A percentile compares a stretch with the other conserved stretches of the same genome.
Conservation (phyloP, 345 rosid species). For the Cardamine occulta region DNA sequence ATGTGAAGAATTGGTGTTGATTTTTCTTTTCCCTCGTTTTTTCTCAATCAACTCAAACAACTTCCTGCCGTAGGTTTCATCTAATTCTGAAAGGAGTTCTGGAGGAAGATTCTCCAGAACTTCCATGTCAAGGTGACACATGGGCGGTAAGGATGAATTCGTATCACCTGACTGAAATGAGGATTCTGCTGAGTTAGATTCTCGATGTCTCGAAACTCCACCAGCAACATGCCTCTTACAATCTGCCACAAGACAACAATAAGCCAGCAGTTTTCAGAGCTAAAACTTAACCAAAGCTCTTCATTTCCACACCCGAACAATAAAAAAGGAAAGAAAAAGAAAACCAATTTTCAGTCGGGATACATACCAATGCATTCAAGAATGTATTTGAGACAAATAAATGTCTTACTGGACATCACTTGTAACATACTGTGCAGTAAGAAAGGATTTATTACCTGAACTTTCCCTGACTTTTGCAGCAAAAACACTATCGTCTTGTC, state of each 20-base stretch:
- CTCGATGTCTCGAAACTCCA: slow-evolving; percentile 44
- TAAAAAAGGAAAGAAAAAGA: neutral
- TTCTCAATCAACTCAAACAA: slow-evolving; percentile 60
- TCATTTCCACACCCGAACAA: neutral
- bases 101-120: slow-evolving; percentile 85
- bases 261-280: slow-evolving; percentile 1
- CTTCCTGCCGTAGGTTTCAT: slow-evolving; percentile 81
- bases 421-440: neutral
- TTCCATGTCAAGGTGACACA: slow-evolving; percentile 77
- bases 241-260: slow-evolving; percentile 49
- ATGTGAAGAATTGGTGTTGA: slow-evolving; percentile 29
- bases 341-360: slow-evolving; percentile 16
- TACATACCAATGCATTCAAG: neutral
- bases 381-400: neutral
- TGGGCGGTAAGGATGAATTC: slow-evolving; percentile 58
- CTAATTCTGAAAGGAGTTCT: slow-evolving; percentile 76
- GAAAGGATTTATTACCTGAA: slow-evolving; percentile 49
- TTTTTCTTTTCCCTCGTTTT: slow-evolving; percentile 51
- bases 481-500: slow-evolving; percentile 32
- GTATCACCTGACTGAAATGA: slow-evolving; percentile 46
- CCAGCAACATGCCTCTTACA: slow-evolving; percentile 36
- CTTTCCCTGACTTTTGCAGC: slow-evolving; percentile 38
- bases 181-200: slow-evolving; percentile 40
- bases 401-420: neutral
- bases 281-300: neutral